phyloP scores from a whole-genome alignment of 192 early-diverging fungal species.

The Entomortierella lignicola region DNA sequence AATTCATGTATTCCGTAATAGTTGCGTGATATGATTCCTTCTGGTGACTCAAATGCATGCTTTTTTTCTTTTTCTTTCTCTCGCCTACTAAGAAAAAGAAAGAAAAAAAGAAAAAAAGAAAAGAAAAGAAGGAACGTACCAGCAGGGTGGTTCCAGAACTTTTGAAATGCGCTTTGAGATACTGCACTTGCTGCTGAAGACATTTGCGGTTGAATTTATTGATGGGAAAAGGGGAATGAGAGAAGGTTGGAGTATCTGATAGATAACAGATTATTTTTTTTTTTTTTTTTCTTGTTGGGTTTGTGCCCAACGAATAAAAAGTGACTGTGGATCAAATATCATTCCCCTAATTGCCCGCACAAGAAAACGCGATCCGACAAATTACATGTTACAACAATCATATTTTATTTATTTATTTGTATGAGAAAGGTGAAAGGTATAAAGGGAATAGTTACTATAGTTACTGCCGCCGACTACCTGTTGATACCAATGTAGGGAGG shows the following conservation, averaged over 20 bases:
- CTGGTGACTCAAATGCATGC: too few relatives aligned
- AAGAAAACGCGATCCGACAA: too few relatives aligned
- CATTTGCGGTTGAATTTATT: slow-evolving; percentile 12
- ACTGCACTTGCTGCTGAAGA: slow-evolving; percentile 54
- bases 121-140: slow-evolving; percentile 23
- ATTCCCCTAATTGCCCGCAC: not conserved
- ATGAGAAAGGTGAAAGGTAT: too few relatives aligned
- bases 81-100: too few relatives aligned
- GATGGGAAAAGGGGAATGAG: slow-evolving; percentile 4
- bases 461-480: not conserved
- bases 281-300: not conserved
- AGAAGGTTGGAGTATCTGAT: not conserved
- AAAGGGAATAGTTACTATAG: too few relatives aligned
- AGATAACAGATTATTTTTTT: not conserved
- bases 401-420: too few relatives aligned
- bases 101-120: not conserved
- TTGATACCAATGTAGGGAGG: slow-evolving; percentile 6
- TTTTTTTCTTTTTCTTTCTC: too few relatives aligned
- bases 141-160: slow-evolving; percentile 80
- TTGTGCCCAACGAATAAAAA: not conserved
- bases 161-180: slow-evolving; percentile 70
- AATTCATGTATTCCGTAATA: too few relatives aligned
- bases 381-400: too few relatives aligned
- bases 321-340: not conserved
- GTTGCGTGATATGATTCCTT: too few relatives aligned